Conservation (phyloP, 495 filamentous ascomycete species). For the Wilcoxina mikolae region DNA sequence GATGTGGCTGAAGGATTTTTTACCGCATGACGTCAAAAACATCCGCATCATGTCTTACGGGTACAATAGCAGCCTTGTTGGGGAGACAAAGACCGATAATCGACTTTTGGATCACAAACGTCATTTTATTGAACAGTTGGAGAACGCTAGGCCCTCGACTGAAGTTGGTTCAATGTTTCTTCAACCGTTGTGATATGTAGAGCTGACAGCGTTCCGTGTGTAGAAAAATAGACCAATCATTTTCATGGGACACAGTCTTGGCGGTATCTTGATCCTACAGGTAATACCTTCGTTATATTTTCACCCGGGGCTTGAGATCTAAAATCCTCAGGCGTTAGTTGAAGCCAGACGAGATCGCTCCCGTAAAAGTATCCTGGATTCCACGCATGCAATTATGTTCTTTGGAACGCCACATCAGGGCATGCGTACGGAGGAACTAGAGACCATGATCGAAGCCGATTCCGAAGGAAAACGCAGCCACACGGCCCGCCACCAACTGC, state of each 20-base stretch:
- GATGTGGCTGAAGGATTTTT: conserved; percentile 31
- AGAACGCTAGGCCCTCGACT: conserved; percentile 15
- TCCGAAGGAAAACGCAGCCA: not conserved
- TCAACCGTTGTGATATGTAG: not conserved
- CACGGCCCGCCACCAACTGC: not conserved
- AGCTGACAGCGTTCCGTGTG: conserved; percentile 2
- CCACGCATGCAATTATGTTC: conserved; percentile 18
- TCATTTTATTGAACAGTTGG: conserved; percentile 21
- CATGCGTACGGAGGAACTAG: conserved; percentile 9
- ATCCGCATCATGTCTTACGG: conserved; percentile 28
- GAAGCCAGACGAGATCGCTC: no score
- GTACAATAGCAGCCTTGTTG: conserved; percentile 27
- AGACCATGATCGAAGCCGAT: conserved; percentile 8
- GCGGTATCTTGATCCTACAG: conserved; percentile 29
- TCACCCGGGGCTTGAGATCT: not conserved
- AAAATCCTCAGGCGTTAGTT: no score
- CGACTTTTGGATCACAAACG: conserved; percentile 23
- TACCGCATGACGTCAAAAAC: conserved; percentile 23
- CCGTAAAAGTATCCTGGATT: conserved; percentile 4
- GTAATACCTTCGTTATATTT: conserved; percentile 6
- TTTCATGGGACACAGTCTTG: conserved; percentile 31
- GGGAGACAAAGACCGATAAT: conserved; percentile 5
- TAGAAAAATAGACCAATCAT: conserved; percentile 27
- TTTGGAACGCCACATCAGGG: conserved; percentile 25
- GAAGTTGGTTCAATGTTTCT: conserved; percentile 8